phyloP scores from a whole-genome alignment of 2,329 filamentous ascomycete genomes.

The Talaromyces sp. region DNA sequence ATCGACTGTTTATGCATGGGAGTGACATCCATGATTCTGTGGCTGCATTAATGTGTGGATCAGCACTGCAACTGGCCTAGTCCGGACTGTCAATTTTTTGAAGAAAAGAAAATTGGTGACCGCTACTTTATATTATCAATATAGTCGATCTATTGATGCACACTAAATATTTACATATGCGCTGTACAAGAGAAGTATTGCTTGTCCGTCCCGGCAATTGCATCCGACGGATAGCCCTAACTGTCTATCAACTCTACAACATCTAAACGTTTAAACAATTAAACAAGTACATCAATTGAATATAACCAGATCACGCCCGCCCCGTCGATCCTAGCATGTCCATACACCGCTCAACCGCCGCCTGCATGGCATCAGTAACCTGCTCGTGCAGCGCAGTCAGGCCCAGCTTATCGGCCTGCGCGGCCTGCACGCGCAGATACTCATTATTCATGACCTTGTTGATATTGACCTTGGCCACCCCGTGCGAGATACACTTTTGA shows the following conservation, averaged over 20 bases:
- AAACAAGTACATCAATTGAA: not conserved
- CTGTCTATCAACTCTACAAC: not conserved
- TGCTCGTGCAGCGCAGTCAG: slow-evolving; percentile 51
- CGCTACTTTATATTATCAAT: no score
- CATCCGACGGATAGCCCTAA: not conserved
- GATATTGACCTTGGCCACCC: slow-evolving; percentile 53
- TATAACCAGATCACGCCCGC: slow-evolving; percentile 18
- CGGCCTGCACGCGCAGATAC: slow-evolving; percentile 42
- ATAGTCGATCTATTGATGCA: no score
- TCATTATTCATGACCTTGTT: slow-evolving; percentile 54
- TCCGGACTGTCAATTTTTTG: no score
- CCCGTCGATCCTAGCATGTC: slow-evolving; percentile 42
- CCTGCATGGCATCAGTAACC: slow-evolving; percentile 50
- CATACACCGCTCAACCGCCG: slow-evolving; percentile 51
- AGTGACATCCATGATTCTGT: no score
- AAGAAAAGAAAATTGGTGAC: no score
- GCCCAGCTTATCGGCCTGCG: slow-evolving; percentile 46
- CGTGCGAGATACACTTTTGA: slow-evolving; percentile 48
- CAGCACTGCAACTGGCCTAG: no score
- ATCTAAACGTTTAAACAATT: not conserved
- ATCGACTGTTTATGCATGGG: no score
- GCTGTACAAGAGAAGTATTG: not conserved
- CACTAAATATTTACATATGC: not conserved
- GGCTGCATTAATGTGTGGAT: no score
- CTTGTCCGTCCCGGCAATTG: not conserved